Conservation (phyloP, 129 eudicot species). For the Artemisia tridentata region DNA sequence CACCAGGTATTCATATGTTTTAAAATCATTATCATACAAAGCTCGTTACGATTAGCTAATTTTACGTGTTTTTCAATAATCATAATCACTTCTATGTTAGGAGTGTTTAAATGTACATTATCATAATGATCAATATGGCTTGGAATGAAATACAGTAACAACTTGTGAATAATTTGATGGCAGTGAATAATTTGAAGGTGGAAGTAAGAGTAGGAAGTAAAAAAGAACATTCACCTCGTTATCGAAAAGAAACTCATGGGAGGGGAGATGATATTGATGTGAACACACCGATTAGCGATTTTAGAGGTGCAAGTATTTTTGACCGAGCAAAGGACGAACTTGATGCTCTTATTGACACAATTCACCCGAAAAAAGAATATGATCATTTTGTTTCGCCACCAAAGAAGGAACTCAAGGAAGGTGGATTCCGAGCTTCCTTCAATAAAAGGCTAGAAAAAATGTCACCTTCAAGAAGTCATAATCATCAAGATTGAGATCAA, state of each 20-base stretch:
- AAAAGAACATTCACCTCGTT: conserved; percentile 41
- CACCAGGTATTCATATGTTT: conserved; percentile 7
- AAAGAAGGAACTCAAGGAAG: conserved; percentile 32
- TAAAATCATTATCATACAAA: too few relatives aligned
- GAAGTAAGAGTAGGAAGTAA: conserved; percentile 38
- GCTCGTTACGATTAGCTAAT: neutral
- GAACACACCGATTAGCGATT: conserved; percentile 49
- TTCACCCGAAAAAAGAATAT: conserved; percentile 56
- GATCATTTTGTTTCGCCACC: conserved; percentile 24
- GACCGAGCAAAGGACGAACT: conserved; percentile 69
- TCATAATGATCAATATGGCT: too few relatives aligned
- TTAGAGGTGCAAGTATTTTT: conserved; percentile 58
- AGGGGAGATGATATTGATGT: conserved; percentile 50
- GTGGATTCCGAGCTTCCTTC: conserved; percentile 31
- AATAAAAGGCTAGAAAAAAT: conserved; percentile 37
- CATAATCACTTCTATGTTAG: too few relatives aligned
- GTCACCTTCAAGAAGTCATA: conserved; percentile 29
- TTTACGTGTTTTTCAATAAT: too few relatives aligned
- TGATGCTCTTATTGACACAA: conserved; percentile 52
- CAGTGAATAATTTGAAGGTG: conserved; percentile 18
- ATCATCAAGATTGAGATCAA: conserved; percentile 25
- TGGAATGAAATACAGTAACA: too few relatives aligned
- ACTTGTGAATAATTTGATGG: too few relatives aligned
- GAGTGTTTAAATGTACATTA: too few relatives aligned
- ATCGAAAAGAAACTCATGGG: conserved; percentile 63